A percentile compares a stretch with the other conserved stretches of the same genome.
Conservation (phyloP, 164 flowering plant genomes). For the Dillenia suffruticosa region DNA sequence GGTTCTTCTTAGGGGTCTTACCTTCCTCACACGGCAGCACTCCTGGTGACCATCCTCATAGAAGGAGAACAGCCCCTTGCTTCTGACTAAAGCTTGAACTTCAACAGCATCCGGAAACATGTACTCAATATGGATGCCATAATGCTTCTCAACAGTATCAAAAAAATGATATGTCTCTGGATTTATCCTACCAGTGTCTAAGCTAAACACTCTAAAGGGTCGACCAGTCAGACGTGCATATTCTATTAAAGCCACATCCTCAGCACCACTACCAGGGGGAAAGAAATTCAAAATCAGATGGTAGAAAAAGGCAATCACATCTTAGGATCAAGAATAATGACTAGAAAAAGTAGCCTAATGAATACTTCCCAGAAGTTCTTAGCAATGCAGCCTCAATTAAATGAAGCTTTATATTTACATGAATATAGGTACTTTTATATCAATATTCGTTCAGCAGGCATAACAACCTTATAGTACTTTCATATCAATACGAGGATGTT, state of each 20-base stretch:
- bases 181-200: slow-evolving; percentile 57
- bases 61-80: slow-evolving; percentile 84
- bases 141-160: slow-evolving; percentile 81
- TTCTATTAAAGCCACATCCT: slow-evolving; percentile 92
- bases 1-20: slow-evolving; percentile 84
- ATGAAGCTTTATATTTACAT: too few relatives aligned
- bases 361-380: too few relatives aligned
- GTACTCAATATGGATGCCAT: slow-evolving; percentile 82
- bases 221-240: slow-evolving; percentile 86
- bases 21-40: slow-evolving; percentile 95
- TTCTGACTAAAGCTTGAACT: slow-evolving; percentile 82
- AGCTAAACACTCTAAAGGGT: slow-evolving; percentile 86
- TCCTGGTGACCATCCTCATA: slow-evolving; percentile 96
- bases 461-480: too few relatives aligned
- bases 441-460: too few relatives aligned
- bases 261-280: slow-evolving; percentile 76
- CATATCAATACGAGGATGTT: too few relatives aligned
- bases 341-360: too few relatives aligned
- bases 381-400: too few relatives aligned
- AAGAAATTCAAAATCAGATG: too few relatives aligned
- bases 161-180: slow-evolving; percentile 76
- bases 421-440: too few relatives aligned
- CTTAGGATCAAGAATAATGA: too few relatives aligned
- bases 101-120: slow-evolving; percentile 97
- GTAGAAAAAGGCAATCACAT: too few relatives aligned